These are phyloP conservation scores for Afroboletus lepidellus DNA, from an alignment of 1,284 basidiomycete genomes.

Conservation along the genomic window DNA sequence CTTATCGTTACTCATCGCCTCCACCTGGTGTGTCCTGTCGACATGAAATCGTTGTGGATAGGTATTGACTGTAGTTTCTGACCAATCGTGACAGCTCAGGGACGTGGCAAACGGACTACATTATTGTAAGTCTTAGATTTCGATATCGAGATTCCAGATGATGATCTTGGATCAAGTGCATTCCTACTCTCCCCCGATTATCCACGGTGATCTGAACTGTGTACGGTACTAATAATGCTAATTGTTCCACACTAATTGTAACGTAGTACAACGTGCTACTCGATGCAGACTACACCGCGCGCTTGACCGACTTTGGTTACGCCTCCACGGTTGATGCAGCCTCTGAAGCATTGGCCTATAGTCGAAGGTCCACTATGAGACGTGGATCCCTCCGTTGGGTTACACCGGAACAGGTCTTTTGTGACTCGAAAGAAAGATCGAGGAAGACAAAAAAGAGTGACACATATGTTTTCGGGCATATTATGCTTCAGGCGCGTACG, in stretches of 20 bases:
- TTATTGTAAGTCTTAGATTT: neutral
- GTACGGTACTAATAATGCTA: neutral
- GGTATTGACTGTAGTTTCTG: no score
- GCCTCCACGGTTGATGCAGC: neutral
- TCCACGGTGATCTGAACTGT: slow-evolving; percentile 3
- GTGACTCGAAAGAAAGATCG: neutral
- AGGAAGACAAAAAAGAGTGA: slow-evolving; percentile 1
- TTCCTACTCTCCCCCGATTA: neutral
- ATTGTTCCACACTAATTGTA: neutral
- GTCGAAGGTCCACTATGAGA: neutral
- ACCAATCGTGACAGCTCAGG: neutral
- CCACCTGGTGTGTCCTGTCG: neutral
- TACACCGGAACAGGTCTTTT: slow-evolving; percentile 1
- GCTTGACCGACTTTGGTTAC: no score
- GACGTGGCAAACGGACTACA: neutral
- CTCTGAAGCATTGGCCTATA: neutral
- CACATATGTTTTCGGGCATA: slow-evolving; percentile 5
- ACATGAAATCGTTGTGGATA: neutral
- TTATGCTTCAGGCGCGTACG: slow-evolving; percentile 1
- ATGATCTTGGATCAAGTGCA: slow-evolving; percentile 1
- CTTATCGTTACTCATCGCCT: neutral
- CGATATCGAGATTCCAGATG: neutral
- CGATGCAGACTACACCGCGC: no score
- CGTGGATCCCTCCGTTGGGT: slow-evolving; percentile 4
- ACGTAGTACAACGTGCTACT: slow-evolving; percentile 7